Base-by-base conservation (phyloP, 768 basidiomycete species). In the Sarcodon sp. region DNA sequence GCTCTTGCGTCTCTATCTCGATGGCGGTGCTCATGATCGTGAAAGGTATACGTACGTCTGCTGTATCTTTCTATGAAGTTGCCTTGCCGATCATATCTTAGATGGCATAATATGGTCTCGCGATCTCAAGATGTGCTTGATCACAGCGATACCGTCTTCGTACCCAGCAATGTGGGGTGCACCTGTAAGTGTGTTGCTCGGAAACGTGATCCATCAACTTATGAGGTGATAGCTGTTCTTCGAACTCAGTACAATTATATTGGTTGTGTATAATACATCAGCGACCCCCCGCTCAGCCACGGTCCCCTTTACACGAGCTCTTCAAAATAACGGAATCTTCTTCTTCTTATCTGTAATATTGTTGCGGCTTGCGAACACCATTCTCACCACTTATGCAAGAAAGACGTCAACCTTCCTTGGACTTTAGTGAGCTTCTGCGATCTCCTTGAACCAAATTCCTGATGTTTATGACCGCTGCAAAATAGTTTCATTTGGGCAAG, bases 191-290 rank as follows among this genome's bases (percentile, higher is more conserved):
- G 39, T 7, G 34, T 39, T 27, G 21, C 21, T 27, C 21, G 21
- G 21, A 27, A 18, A n/a, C 41, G 27, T 54, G 66, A 50, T 44
- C 60, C 10, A 66, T 67, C 45, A 67, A n/a, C n/a, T n/a, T n/a
- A n/a, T n/a, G n/a, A n/a, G n/a, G n/a, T n/a, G n/a, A n/a, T n/a
- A n/a, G n/a, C n/a, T n/a, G n/a, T n/a, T n/a, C n/a, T n/a, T n/a
- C n/a, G n/a, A 66, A 47, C n/a, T 62, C 13, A 44, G 59, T 36
- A 64, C 68, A 1, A 53, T 70, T 6, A 33, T 54, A 8, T 57
- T 62, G 12, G 64, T 59, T 1, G 51, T 55, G 31, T 62, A 61
- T 47, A 68, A 67, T 49, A 66, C 66, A 0, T 49, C 67, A 13
- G 64, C 63, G 33, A 54, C 60, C 1, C 68, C 69, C 4, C 61